Percentiles rank a stretch among this genome's conserved stretches.
These are phyloP conservation scores for Aspergillus fumigatus DNA, from an alignment of 2,329 filamentous ascomycete genomes.

Conservation along the genomic window DNA sequence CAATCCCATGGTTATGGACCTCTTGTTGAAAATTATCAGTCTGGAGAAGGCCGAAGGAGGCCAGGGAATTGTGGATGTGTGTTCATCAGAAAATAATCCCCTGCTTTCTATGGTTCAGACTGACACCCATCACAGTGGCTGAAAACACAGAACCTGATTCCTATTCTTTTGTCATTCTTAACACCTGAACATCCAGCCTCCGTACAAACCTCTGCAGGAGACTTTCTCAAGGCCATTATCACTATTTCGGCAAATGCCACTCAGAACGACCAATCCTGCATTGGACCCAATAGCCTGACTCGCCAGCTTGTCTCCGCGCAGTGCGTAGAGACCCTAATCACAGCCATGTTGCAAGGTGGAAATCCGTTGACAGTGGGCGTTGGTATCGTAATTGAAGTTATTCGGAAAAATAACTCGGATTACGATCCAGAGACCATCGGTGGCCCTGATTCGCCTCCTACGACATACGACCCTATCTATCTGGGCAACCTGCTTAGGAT, in stretches of 20 bases:
- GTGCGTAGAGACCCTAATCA: slow-evolving; percentile 79
- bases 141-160: slow-evolving; percentile 81
- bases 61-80: slow-evolving; percentile 86
- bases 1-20: slow-evolving; percentile 97
- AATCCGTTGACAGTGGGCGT: slow-evolving; percentile 95
- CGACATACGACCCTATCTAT: slow-evolving; percentile 89
- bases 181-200: slow-evolving; percentile 79
- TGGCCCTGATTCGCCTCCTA: slow-evolving; percentile 73
- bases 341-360: slow-evolving; percentile 86
- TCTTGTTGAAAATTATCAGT: slow-evolving; percentile 93
- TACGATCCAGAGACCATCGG: slow-evolving; percentile 90
- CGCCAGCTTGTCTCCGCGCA: slow-evolving; percentile 84
- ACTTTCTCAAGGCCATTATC: slow-evolving; percentile 98
- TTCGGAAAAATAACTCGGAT: slow-evolving; percentile 98
- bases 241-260: slow-evolving; percentile 98
- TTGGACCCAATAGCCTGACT: slow-evolving; percentile 94
- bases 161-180: slow-evolving; percentile 79
- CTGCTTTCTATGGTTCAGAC: not conserved
- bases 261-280: slow-evolving; percentile 97
- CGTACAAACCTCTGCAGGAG: slow-evolving; percentile 92
- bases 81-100: slow-evolving; percentile 25
- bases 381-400: slow-evolving; percentile 96
- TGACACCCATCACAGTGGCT: slow-evolving; percentile 63
- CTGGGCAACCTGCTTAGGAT: slow-evolving; percentile 82
- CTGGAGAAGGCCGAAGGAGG: slow-evolving; percentile 88